Evolutionary conservation across 441 rosid species (phyloP).

Genomic region (Pelargonium exstipulatum): DNA sequence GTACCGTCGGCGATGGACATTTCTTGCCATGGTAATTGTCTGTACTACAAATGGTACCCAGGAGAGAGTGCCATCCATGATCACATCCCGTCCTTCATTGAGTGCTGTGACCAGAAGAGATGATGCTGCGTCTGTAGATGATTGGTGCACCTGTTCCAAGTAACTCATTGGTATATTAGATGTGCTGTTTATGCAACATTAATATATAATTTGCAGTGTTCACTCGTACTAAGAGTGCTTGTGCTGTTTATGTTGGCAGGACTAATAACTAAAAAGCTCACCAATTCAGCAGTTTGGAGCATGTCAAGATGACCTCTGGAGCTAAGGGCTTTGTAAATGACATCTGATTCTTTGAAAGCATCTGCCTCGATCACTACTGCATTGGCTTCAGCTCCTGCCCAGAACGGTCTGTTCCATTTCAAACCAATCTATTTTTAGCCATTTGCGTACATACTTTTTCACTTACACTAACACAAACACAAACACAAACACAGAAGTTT

Average conservation of each 20-base stretch:
- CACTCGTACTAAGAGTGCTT: too few relatives aligned
- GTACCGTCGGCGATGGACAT: conserved; percentile 57
- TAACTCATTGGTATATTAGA: neutral
- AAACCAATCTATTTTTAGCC: neutral
- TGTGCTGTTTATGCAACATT: neutral
- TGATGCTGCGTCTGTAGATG: conserved; percentile 80
- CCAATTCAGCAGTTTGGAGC: conserved; percentile 86
- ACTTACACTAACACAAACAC: too few relatives aligned
- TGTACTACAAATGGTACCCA: conserved; percentile 90
- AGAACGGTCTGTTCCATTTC: conserved; percentile 47
- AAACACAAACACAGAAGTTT: too few relatives aligned
- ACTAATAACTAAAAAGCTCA: conserved; percentile 12
- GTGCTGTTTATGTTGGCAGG: too few relatives aligned
- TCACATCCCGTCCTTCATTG: conserved; percentile 90
- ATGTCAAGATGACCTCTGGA: conserved; percentile 71
- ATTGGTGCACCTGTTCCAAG: conserved; percentile 61
- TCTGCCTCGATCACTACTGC: conserved; percentile 87
- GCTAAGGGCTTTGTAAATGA: conserved; percentile 65
- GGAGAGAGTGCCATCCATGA: conserved; percentile 88
- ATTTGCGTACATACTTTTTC: neutral
- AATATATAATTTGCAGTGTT: too few relatives aligned
- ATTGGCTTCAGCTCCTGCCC: conserved; percentile 57
- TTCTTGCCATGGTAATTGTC: conserved; percentile 69
- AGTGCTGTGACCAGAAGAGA: conserved; percentile 79
- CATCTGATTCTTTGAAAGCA: conserved; percentile 87